phyloP scores from a whole-genome alignment of 2,329 filamentous ascomycete genomes.

The Ophiostoma piceae region DNA sequence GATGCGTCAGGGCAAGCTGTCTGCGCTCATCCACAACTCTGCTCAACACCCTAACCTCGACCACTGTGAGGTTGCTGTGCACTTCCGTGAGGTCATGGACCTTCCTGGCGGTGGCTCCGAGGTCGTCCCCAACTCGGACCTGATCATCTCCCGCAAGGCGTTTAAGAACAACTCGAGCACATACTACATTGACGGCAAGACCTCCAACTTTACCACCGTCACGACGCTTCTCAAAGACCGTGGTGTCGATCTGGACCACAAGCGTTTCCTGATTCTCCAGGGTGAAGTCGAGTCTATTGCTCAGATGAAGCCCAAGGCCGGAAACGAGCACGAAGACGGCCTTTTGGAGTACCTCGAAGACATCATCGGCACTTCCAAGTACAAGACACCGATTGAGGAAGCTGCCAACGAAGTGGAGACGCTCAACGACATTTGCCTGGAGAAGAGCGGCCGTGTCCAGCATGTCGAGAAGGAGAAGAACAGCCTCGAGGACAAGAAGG shows the following conservation, averaged over 20 bases:
- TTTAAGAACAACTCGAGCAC: conserved; percentile 99
- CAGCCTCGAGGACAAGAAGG: conserved; percentile 89
- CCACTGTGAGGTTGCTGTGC: conserved; percentile 90
- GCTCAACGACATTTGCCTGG: conserved; percentile 88
- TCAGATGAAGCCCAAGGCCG: conserved; percentile 97
- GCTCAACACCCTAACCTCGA: conserved; percentile 79
- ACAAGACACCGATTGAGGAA: conserved; percentile 95
- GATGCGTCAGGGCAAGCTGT: conserved; percentile 98
- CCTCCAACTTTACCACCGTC: conserved; percentile 87
- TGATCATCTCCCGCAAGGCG: conserved; percentile 83
- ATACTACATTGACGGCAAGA: conserved; percentile 90
- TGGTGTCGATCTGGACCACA: conserved; percentile 94
- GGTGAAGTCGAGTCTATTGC: conserved; percentile 98
- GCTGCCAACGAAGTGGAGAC: conserved; percentile 83
- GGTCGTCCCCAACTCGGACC: conserved; percentile 73
- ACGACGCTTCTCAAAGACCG: conserved; percentile 80
- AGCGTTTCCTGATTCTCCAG: conserved; percentile 93
- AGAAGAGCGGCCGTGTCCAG: conserved; percentile 92
- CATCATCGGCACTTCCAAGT: conserved; percentile 97
- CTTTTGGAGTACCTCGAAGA: conserved; percentile 95
- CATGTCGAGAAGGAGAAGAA: conserved; percentile 98
- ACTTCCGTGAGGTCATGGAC: conserved; percentile 94
- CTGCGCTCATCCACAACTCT: conserved; percentile 95
- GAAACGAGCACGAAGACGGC: conserved; percentile 91
- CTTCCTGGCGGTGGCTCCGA: conserved; percentile 67